Evolutionary conservation across 768 basidiomycete genomes (phyloP).

Genomic region (Lactifluus subvellereus): DNA sequence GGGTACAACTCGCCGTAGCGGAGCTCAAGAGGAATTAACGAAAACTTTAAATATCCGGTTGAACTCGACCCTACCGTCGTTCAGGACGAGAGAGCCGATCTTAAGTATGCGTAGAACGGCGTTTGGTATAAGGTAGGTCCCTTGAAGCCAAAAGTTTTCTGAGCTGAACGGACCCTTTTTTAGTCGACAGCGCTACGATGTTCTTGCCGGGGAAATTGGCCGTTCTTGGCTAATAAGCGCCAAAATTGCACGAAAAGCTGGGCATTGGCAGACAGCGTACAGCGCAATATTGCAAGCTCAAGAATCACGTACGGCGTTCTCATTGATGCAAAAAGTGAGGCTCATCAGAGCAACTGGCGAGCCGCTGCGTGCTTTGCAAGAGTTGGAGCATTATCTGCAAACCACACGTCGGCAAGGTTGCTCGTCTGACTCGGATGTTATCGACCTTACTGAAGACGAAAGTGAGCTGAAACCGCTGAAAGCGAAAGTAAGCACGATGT

Average conservation of each 20-base stretch:
- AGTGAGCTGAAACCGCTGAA: constrained; percentile 48
- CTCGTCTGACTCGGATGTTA: constrained; percentile 34
- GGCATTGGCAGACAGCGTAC: constrained; percentile 95
- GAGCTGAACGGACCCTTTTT: background rate
- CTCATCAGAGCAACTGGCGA: constrained; percentile 75
- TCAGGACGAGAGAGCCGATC: constrained; percentile 81
- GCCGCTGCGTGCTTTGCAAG: constrained; percentile 77
- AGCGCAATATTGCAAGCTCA: constrained; percentile 90
- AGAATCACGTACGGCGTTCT: constrained; percentile 61
- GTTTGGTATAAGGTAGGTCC: constrained; percentile 52
- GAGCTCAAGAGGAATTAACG: constrained; percentile 41
- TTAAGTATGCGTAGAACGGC: constrained; percentile 86
- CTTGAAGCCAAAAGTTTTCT: background rate
- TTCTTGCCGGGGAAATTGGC: constrained; percentile 42
- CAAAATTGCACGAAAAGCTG: constrained; percentile 94
- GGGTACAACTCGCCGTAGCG: constrained; percentile 32
- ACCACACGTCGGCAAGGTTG: constrained; percentile 22
- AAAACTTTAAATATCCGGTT: constrained; percentile 57
- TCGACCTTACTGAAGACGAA: constrained; percentile 57
- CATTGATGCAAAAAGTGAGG: constrained; percentile 89
- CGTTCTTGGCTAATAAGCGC: constrained; percentile 87
- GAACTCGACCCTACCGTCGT: constrained; percentile 76
- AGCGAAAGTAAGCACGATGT: constrained; percentile 54
- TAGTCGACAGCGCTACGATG: constrained; percentile 14
- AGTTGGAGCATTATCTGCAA: constrained; percentile 71